Percentiles rank a stretch among this genome's conserved stretches.
Conservation (phyloP, 805 yeast genomes). For the Metschnikowia hibisci region DNA sequence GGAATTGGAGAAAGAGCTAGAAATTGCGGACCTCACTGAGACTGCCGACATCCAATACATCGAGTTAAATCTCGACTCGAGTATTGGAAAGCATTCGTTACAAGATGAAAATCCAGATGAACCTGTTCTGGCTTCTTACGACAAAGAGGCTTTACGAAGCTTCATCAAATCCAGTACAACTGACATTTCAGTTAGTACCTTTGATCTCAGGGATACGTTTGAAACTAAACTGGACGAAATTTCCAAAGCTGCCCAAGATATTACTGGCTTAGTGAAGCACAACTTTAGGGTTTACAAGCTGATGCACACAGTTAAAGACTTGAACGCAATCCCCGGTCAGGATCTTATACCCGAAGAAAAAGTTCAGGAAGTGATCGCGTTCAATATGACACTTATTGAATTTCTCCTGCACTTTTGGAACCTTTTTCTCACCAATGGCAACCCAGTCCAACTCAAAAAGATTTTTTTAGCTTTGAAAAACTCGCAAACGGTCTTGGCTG, state of each 20-base stretch:
- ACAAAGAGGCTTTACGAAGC: constrained; percentile 1
- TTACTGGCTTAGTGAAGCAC: constrained; percentile 45
- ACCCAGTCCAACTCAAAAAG: constrained; percentile 36
- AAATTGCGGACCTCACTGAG: constrained; percentile 50
- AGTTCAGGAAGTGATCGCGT: constrained; percentile 33
- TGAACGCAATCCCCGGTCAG: constrained; percentile 12
- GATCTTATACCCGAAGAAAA: constrained; percentile 34
- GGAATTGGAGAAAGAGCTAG: constrained; percentile 43
- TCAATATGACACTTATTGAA: constrained; percentile 40
- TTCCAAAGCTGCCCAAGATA: constrained; percentile 42
- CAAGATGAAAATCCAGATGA: constrained; percentile 13
- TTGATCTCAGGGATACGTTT: constrained; percentile 29
- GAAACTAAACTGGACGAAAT: constrained; percentile 30
- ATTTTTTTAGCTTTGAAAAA: constrained; percentile 34
- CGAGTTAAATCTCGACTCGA: constrained; percentile 39
- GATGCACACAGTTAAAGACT: constrained; percentile 17
- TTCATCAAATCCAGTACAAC: constrained; percentile 18
- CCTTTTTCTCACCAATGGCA: constrained; percentile 32
- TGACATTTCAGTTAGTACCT: constrained; percentile 15
- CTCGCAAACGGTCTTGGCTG: constrained; percentile 28
- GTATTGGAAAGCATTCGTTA: constrained; percentile 18
- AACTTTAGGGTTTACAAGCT: constrained; percentile 53
- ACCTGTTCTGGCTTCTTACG: constrained; percentile 5
- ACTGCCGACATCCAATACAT: constrained; percentile 48
- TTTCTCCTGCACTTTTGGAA: constrained; percentile 44